Percentiles rank a stretch among this genome's conserved stretches.
Conservation (phyloP, 441 rosid species). For the Croton setiger region DNA sequence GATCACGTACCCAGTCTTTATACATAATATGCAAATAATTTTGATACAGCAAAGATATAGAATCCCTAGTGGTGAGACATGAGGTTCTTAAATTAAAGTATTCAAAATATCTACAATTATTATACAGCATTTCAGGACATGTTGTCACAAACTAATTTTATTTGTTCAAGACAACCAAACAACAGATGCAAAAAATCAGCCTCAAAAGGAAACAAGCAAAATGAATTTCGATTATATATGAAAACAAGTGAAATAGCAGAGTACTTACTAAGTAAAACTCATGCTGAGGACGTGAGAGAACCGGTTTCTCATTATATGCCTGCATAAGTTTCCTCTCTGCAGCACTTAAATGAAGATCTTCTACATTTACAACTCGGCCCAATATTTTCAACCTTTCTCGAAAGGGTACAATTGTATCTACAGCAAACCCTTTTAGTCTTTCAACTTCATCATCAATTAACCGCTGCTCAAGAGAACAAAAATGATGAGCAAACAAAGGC, state of each 20-base stretch:
- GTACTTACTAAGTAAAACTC: conserved; percentile 56
- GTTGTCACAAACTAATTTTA: neutral
- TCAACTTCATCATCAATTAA: conserved; percentile 75
- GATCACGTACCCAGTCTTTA: neutral
- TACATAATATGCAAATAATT: neutral
- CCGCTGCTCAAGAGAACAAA: conserved; percentile 40
- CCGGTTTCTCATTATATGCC: conserved; percentile 92
- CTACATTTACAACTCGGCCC: conserved; percentile 84
- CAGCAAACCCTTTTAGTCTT: conserved; percentile 74
- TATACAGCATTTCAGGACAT: neutral
- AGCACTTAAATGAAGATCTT: conserved; percentile 72
- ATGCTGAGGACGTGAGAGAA: conserved; percentile 94
- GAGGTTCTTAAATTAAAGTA: neutral
- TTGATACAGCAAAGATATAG: neutral
- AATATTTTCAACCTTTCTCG: conserved; percentile 88
- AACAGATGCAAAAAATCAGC: neutral
- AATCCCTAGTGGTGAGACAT: neutral
- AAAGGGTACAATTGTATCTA: conserved; percentile 55
- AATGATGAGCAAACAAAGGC: neutral
- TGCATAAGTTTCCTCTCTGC: conserved; percentile 91
- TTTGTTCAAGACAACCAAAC: neutral
- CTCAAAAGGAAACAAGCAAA: neutral
- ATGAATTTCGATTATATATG: conserved; percentile 1
- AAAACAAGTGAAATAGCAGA: conserved; percentile 4
- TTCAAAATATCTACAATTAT: neutral